phyloP scores from a whole-genome alignment of 2,329 filamentous ascomycete genomes.

The Sarocladium brachiariae region DNA sequence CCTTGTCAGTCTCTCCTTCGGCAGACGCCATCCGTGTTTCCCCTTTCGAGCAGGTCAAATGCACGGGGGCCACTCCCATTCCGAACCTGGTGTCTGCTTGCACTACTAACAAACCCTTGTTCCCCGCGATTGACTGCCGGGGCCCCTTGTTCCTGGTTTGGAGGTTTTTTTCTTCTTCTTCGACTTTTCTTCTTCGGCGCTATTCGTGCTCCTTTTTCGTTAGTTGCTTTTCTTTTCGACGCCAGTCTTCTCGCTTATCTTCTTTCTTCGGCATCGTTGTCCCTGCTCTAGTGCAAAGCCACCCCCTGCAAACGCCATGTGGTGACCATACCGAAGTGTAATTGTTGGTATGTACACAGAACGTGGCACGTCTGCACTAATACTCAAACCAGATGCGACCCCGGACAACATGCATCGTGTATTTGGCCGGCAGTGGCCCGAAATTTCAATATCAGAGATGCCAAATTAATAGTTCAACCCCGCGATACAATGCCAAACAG shows the following conservation, averaged over 20 bases:
- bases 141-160: not conserved
- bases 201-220: not conserved
- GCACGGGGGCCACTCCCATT: too few species aligned
- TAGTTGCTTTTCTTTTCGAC: not conserved
- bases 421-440: conserved; percentile 8
- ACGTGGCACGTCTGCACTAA: not conserved
- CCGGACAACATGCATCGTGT: not conserved
- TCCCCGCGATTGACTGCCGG: conserved; percentile 1
- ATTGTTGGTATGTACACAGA: not conserved
- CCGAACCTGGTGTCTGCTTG: too few species aligned
- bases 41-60: not conserved
- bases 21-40: conserved; percentile 1
- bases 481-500: too few species aligned
- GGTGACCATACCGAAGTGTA: too few species aligned
- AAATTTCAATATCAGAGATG: conserved; percentile 3
- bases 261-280: too few species aligned
- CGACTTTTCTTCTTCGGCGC: too few species aligned
- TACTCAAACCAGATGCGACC: not conserved
- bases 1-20: not conserved
- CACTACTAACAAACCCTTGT: too few species aligned
- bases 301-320: too few species aligned
- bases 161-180: not conserved
- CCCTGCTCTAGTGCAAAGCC: too few species aligned
- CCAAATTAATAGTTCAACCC: conserved; percentile 5
- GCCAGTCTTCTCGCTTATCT: not conserved